Evolutionary conservation across 1,284 basidiomycete genomes (phyloP).

Genomic region (Erythrobasidium hasegawianum): DNA sequence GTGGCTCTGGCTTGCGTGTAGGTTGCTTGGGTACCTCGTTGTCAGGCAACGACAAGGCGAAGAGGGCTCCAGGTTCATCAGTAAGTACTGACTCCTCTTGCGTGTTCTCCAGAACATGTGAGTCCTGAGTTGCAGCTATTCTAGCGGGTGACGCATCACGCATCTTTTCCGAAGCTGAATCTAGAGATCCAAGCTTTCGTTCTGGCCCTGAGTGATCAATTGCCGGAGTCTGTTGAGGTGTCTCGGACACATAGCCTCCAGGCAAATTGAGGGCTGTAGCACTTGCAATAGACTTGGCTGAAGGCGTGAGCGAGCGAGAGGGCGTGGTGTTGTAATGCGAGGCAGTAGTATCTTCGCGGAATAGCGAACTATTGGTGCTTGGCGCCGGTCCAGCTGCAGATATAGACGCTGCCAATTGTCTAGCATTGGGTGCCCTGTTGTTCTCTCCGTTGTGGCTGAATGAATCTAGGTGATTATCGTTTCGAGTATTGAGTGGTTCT

Average conservation of each 20-base stretch:
- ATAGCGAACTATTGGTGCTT: not conserved
- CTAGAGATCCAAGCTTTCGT: too few species aligned
- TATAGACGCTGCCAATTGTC: too few species aligned
- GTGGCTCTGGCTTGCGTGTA: not conserved
- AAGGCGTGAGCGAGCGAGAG: not conserved
- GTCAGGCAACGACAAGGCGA: conserved; percentile 16
- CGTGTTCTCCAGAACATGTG: too few species aligned
- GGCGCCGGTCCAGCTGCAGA: too few species aligned
- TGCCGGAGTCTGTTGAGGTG: not conserved
- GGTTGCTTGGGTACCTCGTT: conserved; percentile 1
- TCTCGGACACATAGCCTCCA: not conserved
- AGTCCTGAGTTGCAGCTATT: too few species aligned
- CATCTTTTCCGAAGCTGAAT: too few species aligned
- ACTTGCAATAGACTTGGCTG: not conserved
- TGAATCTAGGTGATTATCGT: too few species aligned
- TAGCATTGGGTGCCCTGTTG: too few species aligned
- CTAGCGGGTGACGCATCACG: too few species aligned
- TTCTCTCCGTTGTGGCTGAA: too few species aligned
- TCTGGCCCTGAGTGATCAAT: too few species aligned
- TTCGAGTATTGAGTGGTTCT: too few species aligned
- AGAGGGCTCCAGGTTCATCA: conserved; percentile 28
- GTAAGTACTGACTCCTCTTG: conserved; percentile 7
- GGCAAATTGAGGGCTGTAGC: not conserved
- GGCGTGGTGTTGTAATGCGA: not conserved
- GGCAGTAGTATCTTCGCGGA: not conserved